phyloP scores from a whole-genome alignment of 768 basidiomycete genomes.

The Podaxis carcinomalis region DNA sequence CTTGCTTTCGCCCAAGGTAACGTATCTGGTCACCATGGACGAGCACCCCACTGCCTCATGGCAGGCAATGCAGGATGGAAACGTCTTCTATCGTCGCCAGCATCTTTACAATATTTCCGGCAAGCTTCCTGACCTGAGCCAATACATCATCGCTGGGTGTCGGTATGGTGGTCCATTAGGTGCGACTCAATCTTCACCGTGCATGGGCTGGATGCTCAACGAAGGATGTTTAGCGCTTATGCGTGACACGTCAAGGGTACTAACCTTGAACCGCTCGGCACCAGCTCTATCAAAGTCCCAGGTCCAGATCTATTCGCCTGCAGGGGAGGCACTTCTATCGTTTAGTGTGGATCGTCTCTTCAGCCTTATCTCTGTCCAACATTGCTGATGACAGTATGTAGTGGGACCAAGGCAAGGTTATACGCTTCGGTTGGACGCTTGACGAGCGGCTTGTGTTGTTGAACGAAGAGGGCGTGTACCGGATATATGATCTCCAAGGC shows the following conservation, averaged over 20 bases:
- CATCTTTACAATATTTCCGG: conserved; percentile 81
- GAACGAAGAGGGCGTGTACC: conserved; percentile 89
- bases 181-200: conserved; percentile 21
- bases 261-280: conserved; percentile 60
- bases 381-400: conserved; percentile 25
- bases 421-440: conserved; percentile 81
- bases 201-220: neutral
- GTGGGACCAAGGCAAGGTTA: conserved; percentile 89
- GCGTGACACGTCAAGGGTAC: conserved; percentile 77
- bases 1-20: neutral
- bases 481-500: conserved; percentile 83
- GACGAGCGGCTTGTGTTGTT: conserved; percentile 80
- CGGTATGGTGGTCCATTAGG: conserved; percentile 88
- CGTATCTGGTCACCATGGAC: conserved; percentile 26
- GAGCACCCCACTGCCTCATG: conserved; percentile 81
- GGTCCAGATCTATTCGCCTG: conserved; percentile 83
- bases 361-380: conserved; percentile 11
- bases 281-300: conserved; percentile 68
- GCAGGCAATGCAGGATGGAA: conserved; percentile 88
- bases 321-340: conserved; percentile 66
- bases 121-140: conserved; percentile 71
- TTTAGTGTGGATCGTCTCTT: conserved; percentile 59
- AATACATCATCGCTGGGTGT: conserved; percentile 79
- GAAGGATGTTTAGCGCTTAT: conserved; percentile 60
- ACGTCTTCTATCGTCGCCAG: conserved; percentile 83